phyloP scores from a whole-genome alignment of 768 basidiomycete species.

The Tulasnella calospora region DNA sequence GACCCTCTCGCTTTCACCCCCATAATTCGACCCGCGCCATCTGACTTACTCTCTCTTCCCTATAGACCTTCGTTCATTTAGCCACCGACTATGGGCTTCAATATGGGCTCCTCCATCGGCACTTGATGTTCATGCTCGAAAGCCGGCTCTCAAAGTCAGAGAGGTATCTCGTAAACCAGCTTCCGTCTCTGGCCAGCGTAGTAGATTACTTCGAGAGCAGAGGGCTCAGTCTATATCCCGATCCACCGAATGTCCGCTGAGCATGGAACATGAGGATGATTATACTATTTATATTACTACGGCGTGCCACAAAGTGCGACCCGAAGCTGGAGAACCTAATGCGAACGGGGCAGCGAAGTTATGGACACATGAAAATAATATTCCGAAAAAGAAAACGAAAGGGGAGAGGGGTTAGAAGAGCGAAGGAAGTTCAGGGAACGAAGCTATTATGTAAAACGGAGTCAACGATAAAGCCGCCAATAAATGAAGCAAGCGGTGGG shows the following conservation, averaged over 20 bases:
- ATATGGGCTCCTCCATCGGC: conserved; percentile 44
- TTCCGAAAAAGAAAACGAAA: background rate
- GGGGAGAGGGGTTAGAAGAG: background rate
- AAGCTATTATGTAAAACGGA: background rate
- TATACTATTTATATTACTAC: background rate
- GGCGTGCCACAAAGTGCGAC: background rate
- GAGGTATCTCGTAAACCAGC: conserved; percentile 39
- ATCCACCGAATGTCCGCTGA: background rate
- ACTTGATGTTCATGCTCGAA: conserved; percentile 43
- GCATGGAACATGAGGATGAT: background rate
- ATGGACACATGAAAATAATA: background rate
- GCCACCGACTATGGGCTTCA: conserved; percentile 38
- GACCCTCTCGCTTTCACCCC: background rate
- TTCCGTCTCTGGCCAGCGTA: conserved; percentile 37
- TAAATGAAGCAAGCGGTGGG: background rate
- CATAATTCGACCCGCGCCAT: background rate
- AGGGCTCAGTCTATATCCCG: conserved; percentile 6
- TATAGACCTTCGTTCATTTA: conserved; percentile 38
- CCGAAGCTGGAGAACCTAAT: too few species aligned
- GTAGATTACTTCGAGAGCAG: conserved; percentile 37
- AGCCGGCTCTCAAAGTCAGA: conserved; percentile 33
- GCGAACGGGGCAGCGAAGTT: background rate
- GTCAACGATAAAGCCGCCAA: background rate
- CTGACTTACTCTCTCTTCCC: background rate
- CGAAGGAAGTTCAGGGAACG: background rate